Conservation (phyloP, 2,329 filamentous ascomycete genomes). For the Sclerotiophoma versabilis region DNA sequence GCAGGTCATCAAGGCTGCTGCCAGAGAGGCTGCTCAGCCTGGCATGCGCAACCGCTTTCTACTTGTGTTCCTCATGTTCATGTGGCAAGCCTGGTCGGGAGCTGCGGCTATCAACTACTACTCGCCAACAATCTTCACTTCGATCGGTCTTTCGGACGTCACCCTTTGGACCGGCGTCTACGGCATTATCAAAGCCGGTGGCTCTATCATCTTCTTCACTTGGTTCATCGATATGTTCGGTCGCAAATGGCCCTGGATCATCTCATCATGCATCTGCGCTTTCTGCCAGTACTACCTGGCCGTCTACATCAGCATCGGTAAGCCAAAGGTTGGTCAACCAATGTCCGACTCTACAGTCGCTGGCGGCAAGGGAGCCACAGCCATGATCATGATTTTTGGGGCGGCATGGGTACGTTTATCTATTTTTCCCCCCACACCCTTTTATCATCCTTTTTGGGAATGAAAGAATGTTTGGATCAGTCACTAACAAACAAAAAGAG, state of each 20-base stretch:
- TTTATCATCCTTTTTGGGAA: too few species aligned
- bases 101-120: conserved; percentile 71
- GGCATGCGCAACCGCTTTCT: conserved; percentile 68
- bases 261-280: conserved; percentile 38
- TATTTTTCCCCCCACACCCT: neutral
- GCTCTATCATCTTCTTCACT: conserved; percentile 74
- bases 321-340: conserved; percentile 35
- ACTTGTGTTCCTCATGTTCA: conserved; percentile 75
- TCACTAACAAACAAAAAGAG: neutral
- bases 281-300: conserved; percentile 72
- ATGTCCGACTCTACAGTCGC: conserved; percentile 45
- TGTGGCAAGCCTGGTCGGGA: conserved; percentile 56
- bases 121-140: conserved; percentile 73
- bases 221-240: conserved; percentile 72
- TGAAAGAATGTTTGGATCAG: too few species aligned
- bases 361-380: conserved; percentile 50
- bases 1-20: conserved; percentile 40
- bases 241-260: conserved; percentile 50
- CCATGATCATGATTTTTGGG: conserved; percentile 52
- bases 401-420: conserved; percentile 7
- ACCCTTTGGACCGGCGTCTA: conserved; percentile 69
- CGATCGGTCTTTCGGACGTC: conserved; percentile 63
- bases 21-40: conserved; percentile 45
- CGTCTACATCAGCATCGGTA: conserved; percentile 61
- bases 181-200: conserved; percentile 71